These are phyloP conservation scores for Colletotrichum eleusines DNA, from an alignment of 2,329 filamentous ascomycete genomes.

Conservation along the genomic window DNA sequence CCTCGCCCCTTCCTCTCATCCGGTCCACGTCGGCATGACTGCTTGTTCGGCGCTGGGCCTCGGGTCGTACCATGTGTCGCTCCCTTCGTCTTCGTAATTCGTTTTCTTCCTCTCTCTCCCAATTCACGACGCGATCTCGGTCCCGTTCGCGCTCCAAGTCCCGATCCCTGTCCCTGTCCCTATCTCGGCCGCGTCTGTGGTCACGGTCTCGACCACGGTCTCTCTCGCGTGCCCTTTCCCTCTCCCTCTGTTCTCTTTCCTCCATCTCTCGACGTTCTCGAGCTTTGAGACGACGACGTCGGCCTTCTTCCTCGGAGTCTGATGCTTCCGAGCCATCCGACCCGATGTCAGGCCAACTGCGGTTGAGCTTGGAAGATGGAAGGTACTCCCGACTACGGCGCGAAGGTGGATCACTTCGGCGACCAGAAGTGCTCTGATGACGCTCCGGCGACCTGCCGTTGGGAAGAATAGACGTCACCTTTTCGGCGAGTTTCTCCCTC, in stretches of 20 bases:
- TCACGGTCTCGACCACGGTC: constrained; percentile 56
- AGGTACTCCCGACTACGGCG: constrained; percentile 52
- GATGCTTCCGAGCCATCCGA: constrained; percentile 53
- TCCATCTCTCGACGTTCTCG: constrained; percentile 42
- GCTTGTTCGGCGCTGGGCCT: constrained; percentile 59
- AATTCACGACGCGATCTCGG: constrained; percentile 49
- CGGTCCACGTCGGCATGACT: constrained; percentile 64
- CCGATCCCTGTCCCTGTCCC: constrained; percentile 48
- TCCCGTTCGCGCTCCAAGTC: constrained; percentile 52
- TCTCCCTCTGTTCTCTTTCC: constrained; percentile 50
- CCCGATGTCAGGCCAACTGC: constrained; percentile 57
- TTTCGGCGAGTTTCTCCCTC: constrained; percentile 60
- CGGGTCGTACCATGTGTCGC: constrained; percentile 54
- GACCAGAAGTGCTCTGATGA: constrained; percentile 53
- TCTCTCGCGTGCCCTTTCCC: constrained; percentile 53
- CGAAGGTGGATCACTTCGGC: constrained; percentile 43
- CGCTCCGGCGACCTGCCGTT: constrained; percentile 51
- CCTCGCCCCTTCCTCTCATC: constrained; percentile 35
- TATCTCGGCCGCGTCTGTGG: constrained; percentile 39
- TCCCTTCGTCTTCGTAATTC: constrained; percentile 50
- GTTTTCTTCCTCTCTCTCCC: constrained; percentile 50
- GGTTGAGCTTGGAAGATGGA: constrained; percentile 55
- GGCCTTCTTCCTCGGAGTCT: constrained; percentile 51
- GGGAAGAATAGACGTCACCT: constrained; percentile 58
- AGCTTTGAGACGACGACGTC: constrained; percentile 42